Base-by-base conservation (phyloP, 1,284 basidiomycete genomes). In the Rhizoctonia solani region DNA sequence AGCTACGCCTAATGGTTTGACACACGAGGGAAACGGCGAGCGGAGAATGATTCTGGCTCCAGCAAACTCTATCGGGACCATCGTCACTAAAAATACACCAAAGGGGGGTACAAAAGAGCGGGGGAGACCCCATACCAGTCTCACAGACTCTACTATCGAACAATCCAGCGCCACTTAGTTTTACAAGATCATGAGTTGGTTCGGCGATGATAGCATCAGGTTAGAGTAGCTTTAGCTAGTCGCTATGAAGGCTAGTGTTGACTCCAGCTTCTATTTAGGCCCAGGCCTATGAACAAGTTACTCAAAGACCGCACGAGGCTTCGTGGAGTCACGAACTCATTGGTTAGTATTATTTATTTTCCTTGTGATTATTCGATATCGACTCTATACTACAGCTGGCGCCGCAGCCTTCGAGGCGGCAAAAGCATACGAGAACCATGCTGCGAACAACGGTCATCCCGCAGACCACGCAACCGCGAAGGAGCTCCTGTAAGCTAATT, bases 261-360 rank as follows among this genome's bases (percentile, higher is more conserved):
- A 44, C 41, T 25, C 21, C 5, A 21, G 21, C 23, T 4, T 14
- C 21, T 39, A 39, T 25, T 13, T 16, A 67, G 47, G 37, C 54
- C 30, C 32, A 34, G 14, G 66, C 69, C 46, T 53, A 67, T 39
- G 52, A 69, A 25, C 56, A 63, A 29, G 66, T 63, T 41, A 55
- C 23, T n/a, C 41, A 63, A n/a, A 14, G 55, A 6, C 66, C 69
- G 19, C 58, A 65, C 37, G 23, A 61, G 32, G 61, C 66, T 55
- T 9, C 73, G 82, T 80, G 81, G 70, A 74, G 69, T 73, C 82
- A 79, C 70, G 81, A 79, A 65, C 81, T 81, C 67, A 72, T 39
- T 58, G 70, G 53, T 73, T 54, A 58, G 25, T 72, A 49, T 50
- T 54, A 68, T 13, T 72, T 67, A 29, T 69, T 69, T 0, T 59